Evolutionary conservation across 495 filamentous ascomycete genomes (phyloP).

Genomic region (Penicillium canescens): DNA sequence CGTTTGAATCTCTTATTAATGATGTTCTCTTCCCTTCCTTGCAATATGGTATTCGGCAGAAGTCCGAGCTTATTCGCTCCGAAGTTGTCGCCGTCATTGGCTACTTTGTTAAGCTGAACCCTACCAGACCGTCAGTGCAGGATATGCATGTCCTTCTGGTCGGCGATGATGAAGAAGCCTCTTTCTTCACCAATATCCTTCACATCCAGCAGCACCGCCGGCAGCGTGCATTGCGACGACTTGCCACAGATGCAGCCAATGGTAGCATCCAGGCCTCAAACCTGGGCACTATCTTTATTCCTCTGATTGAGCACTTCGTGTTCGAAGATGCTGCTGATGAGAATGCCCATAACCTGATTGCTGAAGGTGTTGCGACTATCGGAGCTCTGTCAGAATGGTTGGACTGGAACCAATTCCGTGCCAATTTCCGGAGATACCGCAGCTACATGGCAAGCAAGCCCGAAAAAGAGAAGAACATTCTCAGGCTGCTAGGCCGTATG

Average conservation of each 20-base stretch:
- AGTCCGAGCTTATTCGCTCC: conserved; percentile 78
- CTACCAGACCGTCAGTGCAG: conserved; percentile 63
- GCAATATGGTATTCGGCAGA: conserved; percentile 68
- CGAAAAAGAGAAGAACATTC: conserved; percentile 81
- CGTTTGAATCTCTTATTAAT: conserved; percentile 56
- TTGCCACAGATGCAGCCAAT: conserved; percentile 64
- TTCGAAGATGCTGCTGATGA: conserved; percentile 76
- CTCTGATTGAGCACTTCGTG: conserved; percentile 89
- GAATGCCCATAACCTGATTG: conserved; percentile 78
- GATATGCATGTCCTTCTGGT: conserved; percentile 77
- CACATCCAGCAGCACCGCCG: conserved; percentile 90
- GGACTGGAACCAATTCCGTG: conserved; percentile 89
- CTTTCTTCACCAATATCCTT: conserved; percentile 89
- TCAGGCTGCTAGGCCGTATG: conserved; percentile 76
- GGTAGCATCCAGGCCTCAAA: conserved; percentile 69
- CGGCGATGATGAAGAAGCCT: conserved; percentile 80
- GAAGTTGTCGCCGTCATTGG: conserved; percentile 80
- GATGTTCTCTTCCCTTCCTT: conserved; percentile 72
- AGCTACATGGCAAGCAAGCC: conserved; percentile 77
- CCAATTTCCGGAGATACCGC: conserved; percentile 76
- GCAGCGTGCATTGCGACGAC: conserved; percentile 74
- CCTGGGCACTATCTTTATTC: conserved; percentile 83
- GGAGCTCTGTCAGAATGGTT: conserved; percentile 70
- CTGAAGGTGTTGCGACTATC: conserved; percentile 76
- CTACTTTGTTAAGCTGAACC: conserved; percentile 70